phyloP scores from a whole-genome alignment of 2,329 filamentous ascomycete species.

The Teratosphaeria pseudoeucalypti region DNA sequence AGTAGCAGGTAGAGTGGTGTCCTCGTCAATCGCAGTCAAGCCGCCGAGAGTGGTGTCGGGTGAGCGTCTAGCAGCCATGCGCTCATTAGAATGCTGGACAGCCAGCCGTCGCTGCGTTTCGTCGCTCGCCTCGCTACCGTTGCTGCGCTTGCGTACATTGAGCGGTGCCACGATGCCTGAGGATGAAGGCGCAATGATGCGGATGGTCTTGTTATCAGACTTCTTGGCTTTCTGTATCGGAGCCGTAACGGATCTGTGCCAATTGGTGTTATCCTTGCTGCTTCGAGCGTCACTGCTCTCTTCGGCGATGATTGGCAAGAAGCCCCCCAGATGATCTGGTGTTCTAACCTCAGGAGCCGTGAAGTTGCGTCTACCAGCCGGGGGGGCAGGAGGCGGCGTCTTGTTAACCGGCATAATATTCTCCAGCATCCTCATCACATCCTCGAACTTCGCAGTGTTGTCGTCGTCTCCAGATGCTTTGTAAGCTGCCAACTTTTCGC shows the following conservation, averaged over 20 bases:
- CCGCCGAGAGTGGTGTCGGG: slow-evolving; percentile 11
- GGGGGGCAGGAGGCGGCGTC: slow-evolving; percentile 10
- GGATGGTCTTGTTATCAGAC: slow-evolving; percentile 39
- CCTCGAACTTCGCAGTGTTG: slow-evolving; percentile 43
- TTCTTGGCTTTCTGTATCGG: slow-evolving; percentile 25
- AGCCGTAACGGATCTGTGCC: slow-evolving; percentile 33
- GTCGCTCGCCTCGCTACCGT: slow-evolving; percentile 18
- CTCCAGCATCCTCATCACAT: slow-evolving; percentile 43
- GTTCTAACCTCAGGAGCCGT: slow-evolving; percentile 35
- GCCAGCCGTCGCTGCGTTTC: slow-evolving; percentile 7
- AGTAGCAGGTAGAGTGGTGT: slow-evolving; percentile 14
- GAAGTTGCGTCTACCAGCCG: slow-evolving; percentile 27
- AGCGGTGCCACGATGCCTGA: slow-evolving; percentile 42
- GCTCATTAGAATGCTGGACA: slow-evolving; percentile 13
- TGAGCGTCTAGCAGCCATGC: slow-evolving; percentile 10
- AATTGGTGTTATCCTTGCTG: slow-evolving; percentile 26
- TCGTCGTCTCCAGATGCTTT: slow-evolving; percentile 35
- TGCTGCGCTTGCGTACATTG: slow-evolving; percentile 43
- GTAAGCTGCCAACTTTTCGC: slow-evolving; percentile 44
- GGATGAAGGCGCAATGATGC: slow-evolving; percentile 46
- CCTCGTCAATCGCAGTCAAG: slow-evolving; percentile 20
- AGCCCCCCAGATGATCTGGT: slow-evolving; percentile 19
- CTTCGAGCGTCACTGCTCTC: slow-evolving; percentile 29
- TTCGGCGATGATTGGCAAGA: slow-evolving; percentile 43
- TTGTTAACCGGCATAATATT: slow-evolving; percentile 22